These are phyloP conservation scores for Aspergillus brasiliensis DNA, from an alignment of 2,329 filamentous ascomycete species.

Conservation along the genomic window DNA sequence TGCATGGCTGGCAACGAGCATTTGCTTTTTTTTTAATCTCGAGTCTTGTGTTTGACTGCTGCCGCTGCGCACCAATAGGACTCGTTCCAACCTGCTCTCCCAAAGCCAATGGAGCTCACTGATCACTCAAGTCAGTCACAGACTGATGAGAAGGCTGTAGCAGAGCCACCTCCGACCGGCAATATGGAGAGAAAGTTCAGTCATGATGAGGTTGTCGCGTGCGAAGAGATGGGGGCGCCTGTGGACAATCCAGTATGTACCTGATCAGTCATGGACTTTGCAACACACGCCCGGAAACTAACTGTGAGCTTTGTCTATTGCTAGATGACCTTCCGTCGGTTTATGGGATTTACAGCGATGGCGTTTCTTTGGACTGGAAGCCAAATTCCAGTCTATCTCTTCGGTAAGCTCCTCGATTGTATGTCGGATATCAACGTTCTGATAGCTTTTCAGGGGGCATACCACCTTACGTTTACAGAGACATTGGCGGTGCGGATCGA, in stretches of 20 bases:
- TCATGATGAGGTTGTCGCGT: constrained; percentile 52
- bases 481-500: constrained; percentile 61
- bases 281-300: not conserved
- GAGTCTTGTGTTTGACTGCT: constrained; percentile 7
- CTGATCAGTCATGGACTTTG: not conserved
- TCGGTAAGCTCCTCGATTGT: constrained; percentile 35
- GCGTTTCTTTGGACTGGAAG: constrained; percentile 63
- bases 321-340: constrained; percentile 54
- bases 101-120: constrained; percentile 19
- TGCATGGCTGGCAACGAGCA: constrained; percentile 7
- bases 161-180: constrained; percentile 29
- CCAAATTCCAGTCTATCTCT: constrained; percentile 61
- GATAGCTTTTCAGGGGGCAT: constrained; percentile 40
- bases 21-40: constrained; percentile 3
- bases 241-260: constrained; percentile 49
- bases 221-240: constrained; percentile 42
- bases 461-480: constrained; percentile 59
- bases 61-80: not conserved
- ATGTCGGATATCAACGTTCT: not conserved
- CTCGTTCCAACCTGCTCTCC: not conserved
- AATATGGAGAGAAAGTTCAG: constrained; percentile 35
- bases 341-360: constrained; percentile 61
- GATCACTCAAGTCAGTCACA: constrained; percentile 21
- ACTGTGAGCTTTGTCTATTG: constrained; percentile 18
- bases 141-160: constrained; percentile 31